Percentiles rank a stretch among this genome's conserved stretches.
phyloP scores from a whole-genome alignment of 2,329 filamentous ascomycete genomes.

The Cladobotryum mycophilum region DNA sequence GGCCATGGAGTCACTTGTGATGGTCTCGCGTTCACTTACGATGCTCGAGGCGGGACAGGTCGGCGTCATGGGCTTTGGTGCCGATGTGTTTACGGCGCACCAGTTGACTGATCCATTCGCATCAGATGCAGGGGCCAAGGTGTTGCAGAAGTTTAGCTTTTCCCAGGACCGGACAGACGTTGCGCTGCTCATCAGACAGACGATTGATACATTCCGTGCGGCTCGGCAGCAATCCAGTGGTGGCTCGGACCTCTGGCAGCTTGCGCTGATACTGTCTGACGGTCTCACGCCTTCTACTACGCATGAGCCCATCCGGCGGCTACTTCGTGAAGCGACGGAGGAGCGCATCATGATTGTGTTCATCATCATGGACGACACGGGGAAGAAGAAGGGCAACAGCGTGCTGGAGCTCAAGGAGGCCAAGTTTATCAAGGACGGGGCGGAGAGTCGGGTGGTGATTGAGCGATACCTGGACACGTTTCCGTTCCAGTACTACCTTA shows the following conservation, averaged over 20 bases:
- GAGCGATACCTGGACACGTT: constrained; percentile 92
- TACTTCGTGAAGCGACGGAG: constrained; percentile 83
- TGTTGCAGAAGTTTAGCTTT: constrained; percentile 81
- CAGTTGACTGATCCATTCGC: constrained; percentile 77
- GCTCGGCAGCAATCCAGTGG: constrained; percentile 52
- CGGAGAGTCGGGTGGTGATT: constrained; percentile 66
- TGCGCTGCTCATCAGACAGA: constrained; percentile 66
- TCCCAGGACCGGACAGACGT: constrained; percentile 83
- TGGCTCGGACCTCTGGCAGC: constrained; percentile 79
- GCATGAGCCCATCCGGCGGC: constrained; percentile 72
- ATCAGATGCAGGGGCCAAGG: constrained; percentile 67
- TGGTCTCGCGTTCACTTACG: constrained; percentile 77
- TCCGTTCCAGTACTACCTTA: constrained; percentile 93
- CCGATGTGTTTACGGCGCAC: constrained; percentile 77
- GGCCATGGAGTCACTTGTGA: constrained; percentile 88
- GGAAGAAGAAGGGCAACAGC: constrained; percentile 47
- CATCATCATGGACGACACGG: constrained; percentile 76
- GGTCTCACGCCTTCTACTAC: constrained; percentile 78
- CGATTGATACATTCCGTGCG: constrained; percentile 73
- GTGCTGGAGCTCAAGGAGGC: constrained; percentile 88
- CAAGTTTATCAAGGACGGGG: constrained; percentile 64
- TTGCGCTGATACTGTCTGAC: constrained; percentile 88
- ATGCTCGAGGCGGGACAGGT: constrained; percentile 95
- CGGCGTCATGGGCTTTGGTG: constrained; percentile 85
- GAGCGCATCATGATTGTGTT: constrained; percentile 98